Evolutionary conservation across 2,329 filamentous ascomycete genomes (phyloP).

Genomic region (Cercospora sojina): DNA sequence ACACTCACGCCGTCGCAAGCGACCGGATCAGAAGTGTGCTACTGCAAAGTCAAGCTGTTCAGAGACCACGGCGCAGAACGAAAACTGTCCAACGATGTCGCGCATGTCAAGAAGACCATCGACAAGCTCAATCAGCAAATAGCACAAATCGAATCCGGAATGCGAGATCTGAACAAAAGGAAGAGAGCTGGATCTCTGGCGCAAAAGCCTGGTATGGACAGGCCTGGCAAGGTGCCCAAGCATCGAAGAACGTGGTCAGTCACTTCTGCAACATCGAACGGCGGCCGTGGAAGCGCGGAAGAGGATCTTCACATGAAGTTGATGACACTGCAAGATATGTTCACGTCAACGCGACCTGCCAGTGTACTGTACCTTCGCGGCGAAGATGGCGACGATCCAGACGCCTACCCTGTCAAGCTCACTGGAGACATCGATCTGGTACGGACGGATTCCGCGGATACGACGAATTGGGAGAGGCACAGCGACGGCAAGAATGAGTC

Average conservation of each 20-base stretch:
- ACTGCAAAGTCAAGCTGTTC: constrained; percentile 96
- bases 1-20: constrained; percentile 25
- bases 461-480: constrained; percentile 50
- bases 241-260: constrained; percentile 96
- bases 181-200: constrained; percentile 57
- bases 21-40: constrained; percentile 69
- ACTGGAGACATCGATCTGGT: constrained; percentile 64
- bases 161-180: constrained; percentile 60
- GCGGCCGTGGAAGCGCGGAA: constrained; percentile 48
- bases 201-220: constrained; percentile 51
- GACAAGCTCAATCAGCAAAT: constrained; percentile 96
- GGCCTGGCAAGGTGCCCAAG: constrained; percentile 80
- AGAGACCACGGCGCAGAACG: constrained; percentile 92
- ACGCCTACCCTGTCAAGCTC: constrained; percentile 72
- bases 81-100: constrained; percentile 90
- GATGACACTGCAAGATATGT: constrained; percentile 80
- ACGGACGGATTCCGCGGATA: constrained; percentile 49
- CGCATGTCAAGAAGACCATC: constrained; percentile 93
- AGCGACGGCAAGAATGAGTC: constrained; percentile 56
- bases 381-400: constrained; percentile 75
- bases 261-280: constrained; percentile 62
- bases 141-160: constrained; percentile 65
- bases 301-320: constrained; percentile 79
- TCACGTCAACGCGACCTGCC: constrained; percentile 75
- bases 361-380: constrained; percentile 77